Conservation (phyloP, 139 green algal genomes). For the Dunaliella primolecta region DNA sequence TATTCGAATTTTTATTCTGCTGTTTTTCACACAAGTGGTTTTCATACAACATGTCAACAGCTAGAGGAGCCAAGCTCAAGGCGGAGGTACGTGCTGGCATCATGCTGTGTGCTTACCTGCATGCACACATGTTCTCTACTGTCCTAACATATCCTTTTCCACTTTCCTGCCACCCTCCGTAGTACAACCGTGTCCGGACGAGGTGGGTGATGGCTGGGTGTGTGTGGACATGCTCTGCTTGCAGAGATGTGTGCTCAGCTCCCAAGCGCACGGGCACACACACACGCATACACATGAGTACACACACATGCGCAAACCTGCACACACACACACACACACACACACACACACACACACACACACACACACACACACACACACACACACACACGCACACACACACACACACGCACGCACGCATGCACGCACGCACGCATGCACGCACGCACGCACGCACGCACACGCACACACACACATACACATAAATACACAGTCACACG, state of each 20-base stretch:
- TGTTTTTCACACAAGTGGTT: background rate
- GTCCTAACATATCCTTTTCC: too few species aligned
- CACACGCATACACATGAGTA: background rate
- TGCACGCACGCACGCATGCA: background rate
- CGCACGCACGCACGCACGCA: background rate
- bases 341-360: background rate
- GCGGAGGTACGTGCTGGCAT: conserved; percentile 1
- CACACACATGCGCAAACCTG: background rate
- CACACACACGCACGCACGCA: background rate
- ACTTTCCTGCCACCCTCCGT: too few species aligned
- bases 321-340: background rate
- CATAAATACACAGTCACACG: background rate
- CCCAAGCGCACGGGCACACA: background rate
- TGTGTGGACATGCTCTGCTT: background rate
- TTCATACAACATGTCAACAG: conserved; percentile 4
- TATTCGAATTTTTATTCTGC: background rate
- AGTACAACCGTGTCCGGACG: conserved; percentile 69
- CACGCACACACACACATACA: background rate
- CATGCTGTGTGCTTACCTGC: too few species aligned
- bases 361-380: background rate
- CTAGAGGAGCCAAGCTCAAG: conserved; percentile 16
- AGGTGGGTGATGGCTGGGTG: conserved; percentile 46
- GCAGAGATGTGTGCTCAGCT: background rate
- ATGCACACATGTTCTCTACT: background rate
- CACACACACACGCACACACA: background rate